These are phyloP conservation scores for Diaporthe citriasiana DNA, from an alignment of 2,329 filamentous ascomycete genomes.

Conservation along the genomic window DNA sequence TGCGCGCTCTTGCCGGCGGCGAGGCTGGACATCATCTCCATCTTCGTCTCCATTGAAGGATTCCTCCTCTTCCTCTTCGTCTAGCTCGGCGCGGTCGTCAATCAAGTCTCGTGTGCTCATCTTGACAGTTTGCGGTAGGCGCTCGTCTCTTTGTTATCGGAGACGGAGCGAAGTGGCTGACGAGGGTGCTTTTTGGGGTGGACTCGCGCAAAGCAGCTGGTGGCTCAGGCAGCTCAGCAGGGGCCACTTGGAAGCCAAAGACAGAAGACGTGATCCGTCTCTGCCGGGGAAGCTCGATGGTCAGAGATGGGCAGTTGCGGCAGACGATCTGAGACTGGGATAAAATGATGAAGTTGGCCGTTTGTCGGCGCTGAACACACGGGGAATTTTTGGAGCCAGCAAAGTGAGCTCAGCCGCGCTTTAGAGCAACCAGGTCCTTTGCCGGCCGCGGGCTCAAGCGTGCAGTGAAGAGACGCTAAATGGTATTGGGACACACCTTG, in stretches of 20 bases:
- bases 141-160: slow-evolving; percentile 34
- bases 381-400: slow-evolving; percentile 40
- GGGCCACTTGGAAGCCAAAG: background rate
- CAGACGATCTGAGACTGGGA: slow-evolving; percentile 29
- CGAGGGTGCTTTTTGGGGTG: background rate
- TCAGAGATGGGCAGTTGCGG: background rate
- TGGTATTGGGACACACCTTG: background rate
- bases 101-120: slow-evolving; percentile 86
- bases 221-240: background rate
- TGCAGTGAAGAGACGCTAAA: background rate
- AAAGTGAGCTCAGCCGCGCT: slow-evolving; percentile 33
- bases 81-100: slow-evolving; percentile 87
- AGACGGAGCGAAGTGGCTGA: slow-evolving; percentile 3
- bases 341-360: background rate
- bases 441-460: slow-evolving; percentile 31
- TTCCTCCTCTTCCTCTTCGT: slow-evolving; percentile 87
- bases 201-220: slow-evolving; percentile 19
- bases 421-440: slow-evolving; percentile 15
- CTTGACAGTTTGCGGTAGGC: slow-evolving; percentile 52
- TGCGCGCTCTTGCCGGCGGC: slow-evolving; percentile 58
- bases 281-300: background rate
- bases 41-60: slow-evolving; percentile 84
- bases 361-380: background rate
- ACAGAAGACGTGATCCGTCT: background rate
- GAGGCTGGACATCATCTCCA: slow-evolving; percentile 77